Conservation (phyloP, 306 rosid species). For the Trifolium dubium region DNA sequence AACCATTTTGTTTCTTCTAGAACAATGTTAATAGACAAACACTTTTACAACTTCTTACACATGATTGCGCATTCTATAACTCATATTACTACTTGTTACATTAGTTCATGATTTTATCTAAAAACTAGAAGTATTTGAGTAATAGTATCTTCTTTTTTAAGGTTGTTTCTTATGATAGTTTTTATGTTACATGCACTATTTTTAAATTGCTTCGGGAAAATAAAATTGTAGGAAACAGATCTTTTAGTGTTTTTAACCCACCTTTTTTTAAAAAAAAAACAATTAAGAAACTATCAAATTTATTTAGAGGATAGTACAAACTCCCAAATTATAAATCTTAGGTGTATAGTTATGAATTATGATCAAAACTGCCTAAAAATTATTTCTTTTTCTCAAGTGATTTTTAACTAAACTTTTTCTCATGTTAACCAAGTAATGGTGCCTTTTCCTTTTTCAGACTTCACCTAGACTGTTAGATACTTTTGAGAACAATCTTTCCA, state of each 20-base stretch:
- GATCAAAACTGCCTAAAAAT: neutral
- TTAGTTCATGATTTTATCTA: neutral
- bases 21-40: neutral
- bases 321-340: too few relatives aligned
- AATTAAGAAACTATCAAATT: too few relatives aligned
- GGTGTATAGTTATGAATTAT: neutral
- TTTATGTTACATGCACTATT: conserved; percentile 14
- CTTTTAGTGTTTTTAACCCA: too few relatives aligned
- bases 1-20: conserved; percentile 4
- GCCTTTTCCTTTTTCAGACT: conserved; percentile 50
- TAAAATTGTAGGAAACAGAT: too few relatives aligned
- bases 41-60: neutral
- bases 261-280: too few relatives aligned
- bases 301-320: too few relatives aligned
- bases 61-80: neutral
- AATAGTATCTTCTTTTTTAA: neutral
- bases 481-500: conserved; percentile 63
- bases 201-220: neutral
- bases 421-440: neutral
- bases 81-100: neutral
- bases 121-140: neutral
- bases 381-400: neutral
- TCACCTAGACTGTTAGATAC: conserved; percentile 75
- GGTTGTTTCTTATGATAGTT: neutral
- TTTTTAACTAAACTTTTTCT: neutral